phyloP scores from a whole-genome alignment of 257 asterid genomes.

The Solanum raphanifolium region DNA sequence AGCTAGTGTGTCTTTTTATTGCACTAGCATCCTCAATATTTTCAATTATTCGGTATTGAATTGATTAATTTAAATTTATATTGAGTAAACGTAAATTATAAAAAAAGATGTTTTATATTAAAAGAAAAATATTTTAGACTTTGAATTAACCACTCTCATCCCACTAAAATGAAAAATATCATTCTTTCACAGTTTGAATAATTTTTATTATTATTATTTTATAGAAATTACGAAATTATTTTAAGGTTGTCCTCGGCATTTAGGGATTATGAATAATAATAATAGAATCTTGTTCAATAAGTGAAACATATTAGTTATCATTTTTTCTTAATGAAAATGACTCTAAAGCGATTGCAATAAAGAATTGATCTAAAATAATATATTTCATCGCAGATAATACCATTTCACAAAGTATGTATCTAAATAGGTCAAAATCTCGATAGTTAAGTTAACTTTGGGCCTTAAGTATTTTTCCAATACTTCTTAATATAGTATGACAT shows the following conservation, averaged over 20 bases:
- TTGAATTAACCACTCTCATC: not conserved
- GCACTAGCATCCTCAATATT: not conserved
- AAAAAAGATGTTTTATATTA: not conserved
- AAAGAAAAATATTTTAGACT: not conserved
- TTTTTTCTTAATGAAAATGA: not conserved
- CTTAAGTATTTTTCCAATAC: not conserved
- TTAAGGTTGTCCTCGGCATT: not conserved
- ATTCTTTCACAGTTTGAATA: not conserved
- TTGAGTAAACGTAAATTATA: not conserved
- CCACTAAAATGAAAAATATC: not conserved
- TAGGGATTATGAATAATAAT: not conserved
- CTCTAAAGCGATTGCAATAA: no score
- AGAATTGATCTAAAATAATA: no score
- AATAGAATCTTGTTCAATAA: not conserved
- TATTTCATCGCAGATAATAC: no score
- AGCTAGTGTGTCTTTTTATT: not conserved
- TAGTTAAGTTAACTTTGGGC: no score
- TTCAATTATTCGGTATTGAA: not conserved
- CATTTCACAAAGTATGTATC: no score
- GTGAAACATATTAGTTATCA: not conserved
- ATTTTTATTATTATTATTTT: not conserved
- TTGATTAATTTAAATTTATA: not conserved
- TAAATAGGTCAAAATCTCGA: no score
- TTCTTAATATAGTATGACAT: no score
- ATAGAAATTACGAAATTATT: not conserved